These are phyloP conservation scores for Cupressus sempervirens DNA, from an alignment of 75 land plant genomes.

Conservation along the genomic window DNA sequence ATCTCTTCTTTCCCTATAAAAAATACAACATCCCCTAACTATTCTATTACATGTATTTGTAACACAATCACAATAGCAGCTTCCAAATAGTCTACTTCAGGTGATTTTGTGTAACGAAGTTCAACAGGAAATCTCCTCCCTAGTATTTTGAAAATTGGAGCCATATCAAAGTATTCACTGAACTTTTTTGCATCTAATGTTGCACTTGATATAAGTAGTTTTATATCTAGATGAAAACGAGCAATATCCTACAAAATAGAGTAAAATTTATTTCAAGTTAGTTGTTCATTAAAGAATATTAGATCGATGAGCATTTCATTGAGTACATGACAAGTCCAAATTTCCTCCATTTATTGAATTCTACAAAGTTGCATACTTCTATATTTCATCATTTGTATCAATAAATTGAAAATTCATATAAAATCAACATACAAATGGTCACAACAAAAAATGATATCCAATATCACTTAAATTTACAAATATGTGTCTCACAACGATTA, in stretches of 20 bases:
- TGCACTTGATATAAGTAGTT: too few species aligned
- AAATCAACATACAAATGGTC: not conserved
- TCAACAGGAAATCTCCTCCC: conserved; percentile 95
- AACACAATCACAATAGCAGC: conserved; percentile 91
- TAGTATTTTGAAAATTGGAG: too few species aligned
- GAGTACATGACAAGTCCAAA: not conserved
- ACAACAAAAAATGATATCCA: not conserved
- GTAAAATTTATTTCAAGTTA: not conserved
- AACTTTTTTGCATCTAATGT: too few species aligned
- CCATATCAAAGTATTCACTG: too few species aligned
- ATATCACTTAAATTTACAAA: not conserved
- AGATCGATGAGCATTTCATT: not conserved
- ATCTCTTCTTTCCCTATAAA: conserved; percentile 98
- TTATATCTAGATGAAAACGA: conserved; percentile 81
- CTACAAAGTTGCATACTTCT: not conserved
- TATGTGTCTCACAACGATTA: not conserved
- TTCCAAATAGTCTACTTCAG: conserved; percentile 96
- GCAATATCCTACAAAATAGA: conserved; percentile 66
- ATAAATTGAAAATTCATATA: too few species aligned
- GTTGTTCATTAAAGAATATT: conserved; percentile 1
- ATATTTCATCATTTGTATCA: too few species aligned
- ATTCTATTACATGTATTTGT: conserved; percentile 88
- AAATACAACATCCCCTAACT: conserved; percentile 91
- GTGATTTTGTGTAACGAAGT: conserved; percentile 85
- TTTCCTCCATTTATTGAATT: not conserved